Evolutionary conservation across 768 basidiomycete genomes (phyloP), one percentile per base, ranked within the genome.

Genomic region (Myochromella boudieri): DNA sequence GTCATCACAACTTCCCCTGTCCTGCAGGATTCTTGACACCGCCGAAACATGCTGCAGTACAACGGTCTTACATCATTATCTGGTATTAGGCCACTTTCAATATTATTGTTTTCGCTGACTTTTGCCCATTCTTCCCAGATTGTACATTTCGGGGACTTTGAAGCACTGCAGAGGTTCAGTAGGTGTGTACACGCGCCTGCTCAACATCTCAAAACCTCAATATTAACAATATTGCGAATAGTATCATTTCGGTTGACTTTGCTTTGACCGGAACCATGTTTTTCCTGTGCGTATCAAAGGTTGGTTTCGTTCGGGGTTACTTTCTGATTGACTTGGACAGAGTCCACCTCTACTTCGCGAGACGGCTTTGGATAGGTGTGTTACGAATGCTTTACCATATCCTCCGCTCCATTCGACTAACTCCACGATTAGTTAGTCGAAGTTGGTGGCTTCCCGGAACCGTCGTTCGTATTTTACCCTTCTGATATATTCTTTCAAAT

Each of bases 41-140:
- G 37, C 44, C 4, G 52, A 56, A 11, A 56, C 55, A 10, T 51
- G 49, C 14, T 54, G 49, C n/a, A 44, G 26, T 9, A 52, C 42
- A 10, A 24, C 15, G n/a, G 36, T 51, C 5, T 20, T 57, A 2
- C 55, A 49, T 32, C 9, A 57, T 36, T 57, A 57, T 28, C 33
- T 51, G 11, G 55, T 57, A 9, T 20, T 6, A 26, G 1, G 28
- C 28, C 26, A 6, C 8, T 18, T 32, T 31, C 26, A 6, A 12
- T 2, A 32, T 33, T 27, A 2, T 18, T 3, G 15, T 17, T 5
- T 7, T 26, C 1, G 1, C 22, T 18, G 24, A 22, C 32, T 3
- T 12, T 20, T 22, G 22, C 12, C 7, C 8, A 1, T 6, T 37
- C 3, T 24, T 1, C 10, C 11, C 26, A 51, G 50, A 38, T 47